phyloP scores from a whole-genome alignment of 2,329 filamentous ascomycete genomes.

The Fusarium sp. region DNA sequence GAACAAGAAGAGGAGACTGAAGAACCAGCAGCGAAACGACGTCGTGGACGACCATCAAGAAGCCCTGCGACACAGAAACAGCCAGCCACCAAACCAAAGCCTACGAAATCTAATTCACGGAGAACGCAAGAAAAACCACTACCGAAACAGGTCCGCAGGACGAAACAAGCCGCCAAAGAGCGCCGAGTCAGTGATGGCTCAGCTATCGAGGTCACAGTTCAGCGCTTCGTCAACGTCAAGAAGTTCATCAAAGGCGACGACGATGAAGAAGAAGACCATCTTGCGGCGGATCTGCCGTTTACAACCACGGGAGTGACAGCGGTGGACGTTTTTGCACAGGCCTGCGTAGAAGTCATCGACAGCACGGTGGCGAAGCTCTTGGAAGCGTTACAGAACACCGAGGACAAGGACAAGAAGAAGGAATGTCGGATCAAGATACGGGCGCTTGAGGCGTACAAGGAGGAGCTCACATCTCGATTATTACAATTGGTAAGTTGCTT shows the following conservation, averaged over 20 bases:
- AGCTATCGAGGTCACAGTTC: conserved; percentile 64
- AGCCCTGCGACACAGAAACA: conserved; percentile 56
- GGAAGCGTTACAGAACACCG: conserved; percentile 49
- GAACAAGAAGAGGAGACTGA: conserved; percentile 36
- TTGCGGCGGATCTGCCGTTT: conserved; percentile 62
- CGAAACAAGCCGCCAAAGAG: conserved; percentile 34
- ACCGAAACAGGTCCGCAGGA: conserved; percentile 30
- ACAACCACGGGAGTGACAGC: conserved; percentile 66
- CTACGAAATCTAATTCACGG: conserved; percentile 23
- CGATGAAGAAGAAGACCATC: conserved; percentile 52
- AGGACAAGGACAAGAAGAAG: conserved; percentile 57
- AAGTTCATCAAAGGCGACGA: conserved; percentile 50
- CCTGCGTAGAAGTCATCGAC: conserved; percentile 68
- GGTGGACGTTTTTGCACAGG: conserved; percentile 67
- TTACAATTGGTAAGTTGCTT: conserved; percentile 63
- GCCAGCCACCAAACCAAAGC: conserved; percentile 39
- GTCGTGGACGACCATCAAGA: conserved; percentile 46
- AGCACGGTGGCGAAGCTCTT: conserved; percentile 58
- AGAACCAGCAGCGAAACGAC: conserved; percentile 49
- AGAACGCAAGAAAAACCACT: conserved; percentile 32
- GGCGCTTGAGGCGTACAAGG: conserved; percentile 65
- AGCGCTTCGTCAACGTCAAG: conserved; percentile 63
- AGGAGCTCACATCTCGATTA: conserved; percentile 63
- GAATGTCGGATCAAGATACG: conserved; percentile 64
- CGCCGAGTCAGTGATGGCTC: conserved; percentile 36